phyloP scores from a whole-genome alignment of 208 protist species.

The Herpetomonas muscarum region DNA sequence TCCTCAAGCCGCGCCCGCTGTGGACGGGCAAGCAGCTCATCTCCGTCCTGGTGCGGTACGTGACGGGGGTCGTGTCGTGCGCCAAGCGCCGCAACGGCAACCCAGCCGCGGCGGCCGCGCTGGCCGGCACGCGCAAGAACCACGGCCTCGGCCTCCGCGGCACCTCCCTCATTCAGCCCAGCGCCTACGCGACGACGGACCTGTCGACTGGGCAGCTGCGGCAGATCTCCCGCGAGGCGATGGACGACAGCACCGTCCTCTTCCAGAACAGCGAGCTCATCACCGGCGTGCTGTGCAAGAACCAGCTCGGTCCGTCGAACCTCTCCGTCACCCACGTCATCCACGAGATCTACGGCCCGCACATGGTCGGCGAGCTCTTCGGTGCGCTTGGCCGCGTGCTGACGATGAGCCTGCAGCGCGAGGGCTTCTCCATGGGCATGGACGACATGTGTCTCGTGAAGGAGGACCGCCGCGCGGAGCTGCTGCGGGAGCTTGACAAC shows the following conservation, averaged over 20 bases:
- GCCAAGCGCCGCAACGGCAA: not conserved
- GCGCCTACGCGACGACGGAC: slow-evolving; percentile 68
- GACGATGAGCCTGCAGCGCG: slow-evolving; percentile 92
- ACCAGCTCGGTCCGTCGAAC: slow-evolving; percentile 86
- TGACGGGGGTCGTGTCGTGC: slow-evolving; percentile 43
- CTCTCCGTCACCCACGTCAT: slow-evolving; percentile 92
- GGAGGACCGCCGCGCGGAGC: slow-evolving; percentile 51
- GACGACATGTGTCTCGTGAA: slow-evolving; percentile 96
- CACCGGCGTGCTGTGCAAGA: slow-evolving; percentile 98
- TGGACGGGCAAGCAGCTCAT: slow-evolving; percentile 99
- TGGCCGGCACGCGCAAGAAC: not conserved
- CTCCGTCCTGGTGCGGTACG: slow-evolving; percentile 77
- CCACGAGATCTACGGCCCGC: slow-evolving; percentile 97
- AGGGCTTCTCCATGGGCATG: slow-evolving; percentile 98
- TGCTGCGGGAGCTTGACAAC: slow-evolving; percentile 82
- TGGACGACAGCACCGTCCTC: slow-evolving; percentile 80
- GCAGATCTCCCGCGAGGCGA: slow-evolving; percentile 19
- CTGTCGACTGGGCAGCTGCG: slow-evolving; percentile 17
- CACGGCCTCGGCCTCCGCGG: slow-evolving; percentile 81
- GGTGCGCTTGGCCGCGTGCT: slow-evolving; percentile 95
- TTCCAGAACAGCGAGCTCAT: slow-evolving; percentile 96
- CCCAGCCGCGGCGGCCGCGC: not conserved
- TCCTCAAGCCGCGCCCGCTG: slow-evolving; percentile 92
- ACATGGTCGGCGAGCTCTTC: slow-evolving; percentile 93
- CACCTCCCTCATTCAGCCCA: slow-evolving; percentile 77